phyloP scores from a whole-genome alignment of 495 filamentous ascomycete genomes.

The Penicillium antarcticum region DNA sequence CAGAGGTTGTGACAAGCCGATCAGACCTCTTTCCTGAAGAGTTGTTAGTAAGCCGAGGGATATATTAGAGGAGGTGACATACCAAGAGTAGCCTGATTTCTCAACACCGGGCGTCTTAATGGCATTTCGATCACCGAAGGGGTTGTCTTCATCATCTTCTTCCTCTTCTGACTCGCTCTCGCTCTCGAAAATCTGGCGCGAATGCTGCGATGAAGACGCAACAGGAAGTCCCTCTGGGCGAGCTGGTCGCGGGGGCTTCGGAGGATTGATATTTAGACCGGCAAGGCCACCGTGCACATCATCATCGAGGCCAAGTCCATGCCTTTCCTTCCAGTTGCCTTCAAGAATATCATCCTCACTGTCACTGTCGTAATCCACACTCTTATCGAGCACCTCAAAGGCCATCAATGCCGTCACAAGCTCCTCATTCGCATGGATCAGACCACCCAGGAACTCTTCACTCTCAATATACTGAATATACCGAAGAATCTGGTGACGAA shows the following conservation, averaged over 20 bases:
- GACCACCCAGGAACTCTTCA: constrained; percentile 74
- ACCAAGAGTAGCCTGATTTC: constrained; percentile 54
- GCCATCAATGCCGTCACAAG: constrained; percentile 90
- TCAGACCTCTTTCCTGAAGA: constrained; percentile 24
- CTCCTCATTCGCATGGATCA: constrained; percentile 81
- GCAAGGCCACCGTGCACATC: constrained; percentile 36
- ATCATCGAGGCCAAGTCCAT: constrained; percentile 18
- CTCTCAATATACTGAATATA: constrained; percentile 87
- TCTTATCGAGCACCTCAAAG: constrained; percentile 91
- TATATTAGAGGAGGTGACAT: constrained; percentile 4
- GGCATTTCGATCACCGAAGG: constrained; percentile 75
- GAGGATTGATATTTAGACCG: constrained; percentile 39
- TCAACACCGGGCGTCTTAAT: constrained; percentile 59
- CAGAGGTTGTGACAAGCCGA: not conserved
- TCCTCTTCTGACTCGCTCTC: constrained; percentile 49
- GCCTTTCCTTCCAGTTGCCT: constrained; percentile 31
- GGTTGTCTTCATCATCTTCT: constrained; percentile 66
- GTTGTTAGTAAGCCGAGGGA: not conserved
- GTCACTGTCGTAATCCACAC: constrained; percentile 94
- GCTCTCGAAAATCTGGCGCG: constrained; percentile 23
- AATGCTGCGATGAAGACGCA: constrained; percentile 23
- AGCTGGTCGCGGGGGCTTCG: constrained; percentile 38
- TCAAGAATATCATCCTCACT: constrained; percentile 61
- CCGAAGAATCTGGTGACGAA: constrained; percentile 78
- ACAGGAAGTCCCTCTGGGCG: constrained; percentile 31